Base-by-base conservation (phyloP, 495 filamentous ascomycete genomes). In the Penicillium desertorum region DNA sequence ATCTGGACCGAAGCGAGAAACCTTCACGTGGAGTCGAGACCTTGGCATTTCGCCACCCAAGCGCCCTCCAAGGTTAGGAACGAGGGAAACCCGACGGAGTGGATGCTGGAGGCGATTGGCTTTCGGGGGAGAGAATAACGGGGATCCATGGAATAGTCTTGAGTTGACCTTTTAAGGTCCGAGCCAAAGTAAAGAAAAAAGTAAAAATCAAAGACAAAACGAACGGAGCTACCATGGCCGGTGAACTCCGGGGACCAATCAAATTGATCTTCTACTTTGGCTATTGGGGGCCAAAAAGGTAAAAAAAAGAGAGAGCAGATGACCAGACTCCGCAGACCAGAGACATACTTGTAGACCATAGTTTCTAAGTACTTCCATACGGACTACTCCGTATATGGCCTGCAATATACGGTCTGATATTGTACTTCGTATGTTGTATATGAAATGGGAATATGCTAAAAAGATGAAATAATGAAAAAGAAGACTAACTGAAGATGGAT, bases 261-360 rank as follows among this genome's bases (percentile, higher is more conserved):
- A 48, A 2, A 34, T 29, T 8, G 19, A 46, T 2, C 8, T 19
- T 47, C 1, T 17, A 10, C n/a, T 39, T 52, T 41, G 54, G 36
- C 54, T 58, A 45, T 44, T 58, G 55, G 49, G 59, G 54, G 59
- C 59, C 23, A 43, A 49, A 56, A 54, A 23, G 16, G 9, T 25
- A 17, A 56, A 61, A 27, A 54, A 23, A 20, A 36, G 17, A 16
- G 25, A 23, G 29, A 16, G 51, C 25, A 54, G 39, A 32, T 54
- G 41, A 46, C 37, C 41, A 4, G 17, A 53, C 4, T 12, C 17
- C 17, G 41, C 30, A 34, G 11, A 34, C 30, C 30, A 34, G 30
- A 34, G 10, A 32, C 16, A 42, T 19, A 41, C n/a, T 1, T n/a
- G n/a, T 42, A 20, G 41, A 4, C 3, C 3, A 17, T 10, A 43